A percentile compares a stretch with the other conserved stretches of the same genome.
phyloP scores from a whole-genome alignment of 2,329 filamentous ascomycete genomes.

The Mollisiaceae sp. region DNA sequence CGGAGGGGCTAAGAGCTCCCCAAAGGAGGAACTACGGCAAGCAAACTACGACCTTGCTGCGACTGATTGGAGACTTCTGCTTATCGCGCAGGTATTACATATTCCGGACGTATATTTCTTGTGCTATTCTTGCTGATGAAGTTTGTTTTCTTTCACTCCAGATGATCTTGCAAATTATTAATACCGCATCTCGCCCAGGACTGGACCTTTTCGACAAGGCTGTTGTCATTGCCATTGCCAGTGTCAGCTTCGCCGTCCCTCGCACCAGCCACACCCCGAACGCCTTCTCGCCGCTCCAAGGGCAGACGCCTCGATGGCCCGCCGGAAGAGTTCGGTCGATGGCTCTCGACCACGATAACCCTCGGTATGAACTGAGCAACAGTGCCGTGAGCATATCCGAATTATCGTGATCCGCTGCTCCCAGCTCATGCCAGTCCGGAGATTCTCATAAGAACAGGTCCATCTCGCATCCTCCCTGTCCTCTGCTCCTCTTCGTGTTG shows the following conservation, averaged over 20 bases:
- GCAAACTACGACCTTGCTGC: background rate
- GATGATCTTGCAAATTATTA: conserved; percentile 29
- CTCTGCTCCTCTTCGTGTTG: background rate
- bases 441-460: background rate
- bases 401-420: conserved; percentile 23
- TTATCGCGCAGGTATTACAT: conserved; percentile 14
- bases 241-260: background rate
- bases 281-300: background rate
- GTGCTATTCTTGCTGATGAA: background rate
- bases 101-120: background rate
- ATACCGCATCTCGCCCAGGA: conserved; percentile 14
- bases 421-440: conserved; percentile 35
- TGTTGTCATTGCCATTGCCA: background rate
- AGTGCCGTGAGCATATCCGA: conserved; percentile 16
- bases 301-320: background rate
- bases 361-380: conserved; percentile 21
- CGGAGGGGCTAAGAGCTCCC: conserved; percentile 17
- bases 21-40: conserved; percentile 3
- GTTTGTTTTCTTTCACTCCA: conserved; percentile 24
- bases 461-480: background rate
- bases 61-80: conserved; percentile 16
- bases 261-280: background rate
- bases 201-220: background rate
- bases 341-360: conserved; percentile 25
- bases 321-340: conserved; percentile 29